These are phyloP conservation scores for Eremothecium cymbalariae DNA, from an alignment of 1,139 yeast genomes.

Conservation along the genomic window DNA sequence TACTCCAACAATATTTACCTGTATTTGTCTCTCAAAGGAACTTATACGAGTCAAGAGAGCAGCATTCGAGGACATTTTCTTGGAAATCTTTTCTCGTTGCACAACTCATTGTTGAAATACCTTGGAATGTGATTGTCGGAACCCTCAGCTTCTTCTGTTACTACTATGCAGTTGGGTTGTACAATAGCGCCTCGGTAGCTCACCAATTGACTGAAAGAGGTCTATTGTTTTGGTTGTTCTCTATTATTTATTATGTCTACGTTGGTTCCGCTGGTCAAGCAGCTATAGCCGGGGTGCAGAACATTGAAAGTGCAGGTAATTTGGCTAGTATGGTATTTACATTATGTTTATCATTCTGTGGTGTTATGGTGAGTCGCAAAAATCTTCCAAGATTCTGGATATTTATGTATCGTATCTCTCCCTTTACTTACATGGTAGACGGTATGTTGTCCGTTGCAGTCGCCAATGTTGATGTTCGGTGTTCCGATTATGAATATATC, in stretches of 20 bases:
- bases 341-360: slow-evolving; percentile 68
- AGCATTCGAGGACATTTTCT: slow-evolving; percentile 60
- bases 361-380: slow-evolving; percentile 62
- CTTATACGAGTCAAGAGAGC: slow-evolving; percentile 82
- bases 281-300: slow-evolving; percentile 35
- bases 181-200: slow-evolving; percentile 48
- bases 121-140: slow-evolving; percentile 63
- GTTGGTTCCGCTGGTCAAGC: slow-evolving; percentile 59
- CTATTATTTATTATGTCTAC: slow-evolving; percentile 50
- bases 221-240: slow-evolving; percentile 55
- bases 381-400: slow-evolving; percentile 54
- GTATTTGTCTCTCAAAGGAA: slow-evolving; percentile 63
- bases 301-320: slow-evolving; percentile 71
- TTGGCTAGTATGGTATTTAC: slow-evolving; percentile 56
- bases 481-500: slow-evolving; percentile 43
- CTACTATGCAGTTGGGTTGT: slow-evolving; percentile 76
- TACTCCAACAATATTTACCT: slow-evolving; percentile 70
- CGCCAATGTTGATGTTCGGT: slow-evolving; percentile 42
- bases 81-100: slow-evolving; percentile 54
- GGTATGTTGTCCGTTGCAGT: slow-evolving; percentile 47
- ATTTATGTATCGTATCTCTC: slow-evolving; percentile 56
- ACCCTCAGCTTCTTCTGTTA: slow-evolving; percentile 62
- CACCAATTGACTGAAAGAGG: slow-evolving; percentile 52
- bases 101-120: slow-evolving; percentile 65
- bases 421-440: slow-evolving; percentile 51